phyloP scores from a whole-genome alignment of 805 yeast genomes.

The Yarrowia sp. region DNA sequence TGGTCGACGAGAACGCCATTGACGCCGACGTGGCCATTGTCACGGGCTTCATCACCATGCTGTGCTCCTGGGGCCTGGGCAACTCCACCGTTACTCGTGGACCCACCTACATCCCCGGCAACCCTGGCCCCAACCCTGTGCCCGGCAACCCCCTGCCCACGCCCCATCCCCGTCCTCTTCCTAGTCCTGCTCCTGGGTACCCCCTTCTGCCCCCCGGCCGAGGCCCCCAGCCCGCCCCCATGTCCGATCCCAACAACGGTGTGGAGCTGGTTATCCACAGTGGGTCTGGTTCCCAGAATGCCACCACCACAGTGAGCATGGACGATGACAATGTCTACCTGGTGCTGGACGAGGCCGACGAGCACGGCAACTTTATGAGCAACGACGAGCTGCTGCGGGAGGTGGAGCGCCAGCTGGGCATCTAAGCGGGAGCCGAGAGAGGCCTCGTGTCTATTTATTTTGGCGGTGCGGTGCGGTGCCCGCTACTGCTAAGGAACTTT shows the following conservation, averaged over 20 bases:
- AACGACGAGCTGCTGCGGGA: constrained; percentile 23
- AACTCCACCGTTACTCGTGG: constrained; percentile 61
- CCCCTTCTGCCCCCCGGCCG: constrained; percentile 19
- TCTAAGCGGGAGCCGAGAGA: not conserved
- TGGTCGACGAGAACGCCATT: constrained; percentile 57
- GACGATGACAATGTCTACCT: constrained; percentile 19
- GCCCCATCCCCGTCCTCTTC: constrained; percentile 7
- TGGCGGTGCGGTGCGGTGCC: too few relatives aligned
- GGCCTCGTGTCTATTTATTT: not conserved
- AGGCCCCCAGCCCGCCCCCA: constrained; percentile 21
- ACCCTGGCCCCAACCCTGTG: not conserved
- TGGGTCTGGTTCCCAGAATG: not conserved
- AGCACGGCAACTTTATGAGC: constrained; percentile 30
- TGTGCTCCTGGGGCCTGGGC: constrained; percentile 71
- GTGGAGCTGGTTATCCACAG: constrained; percentile 36
- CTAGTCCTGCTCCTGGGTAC: constrained; percentile 12
- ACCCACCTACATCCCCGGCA: constrained; percentile 52
- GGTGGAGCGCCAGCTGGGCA: constrained; percentile 18
- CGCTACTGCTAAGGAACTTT: constrained; percentile 16
- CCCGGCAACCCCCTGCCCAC: not conserved
- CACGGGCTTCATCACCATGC: constrained; percentile 68
- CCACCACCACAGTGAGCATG: constrained; percentile 1
- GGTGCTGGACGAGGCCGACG: constrained; percentile 36
- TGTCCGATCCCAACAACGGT: constrained; percentile 34
- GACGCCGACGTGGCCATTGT: constrained; percentile 62